Evolutionary conservation across 768 basidiomycete species (phyloP).

Genomic region (Daedaleopsis sinensis): DNA sequence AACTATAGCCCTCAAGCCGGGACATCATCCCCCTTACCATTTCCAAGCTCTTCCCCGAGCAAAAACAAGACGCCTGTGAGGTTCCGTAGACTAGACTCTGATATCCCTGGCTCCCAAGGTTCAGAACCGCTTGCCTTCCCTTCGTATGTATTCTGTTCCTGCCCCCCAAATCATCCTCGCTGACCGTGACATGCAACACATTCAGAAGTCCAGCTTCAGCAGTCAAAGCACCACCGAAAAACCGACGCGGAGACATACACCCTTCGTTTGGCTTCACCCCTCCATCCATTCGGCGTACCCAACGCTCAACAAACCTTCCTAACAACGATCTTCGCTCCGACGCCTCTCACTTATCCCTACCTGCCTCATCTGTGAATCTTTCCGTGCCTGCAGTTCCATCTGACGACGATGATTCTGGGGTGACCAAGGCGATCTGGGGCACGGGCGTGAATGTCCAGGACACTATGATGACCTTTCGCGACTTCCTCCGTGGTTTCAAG

Average conservation of each 20-base stretch:
- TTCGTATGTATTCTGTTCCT: slow-evolving; percentile 47
- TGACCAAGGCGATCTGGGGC: slow-evolving; percentile 95
- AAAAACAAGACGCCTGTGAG: slow-evolving; percentile 36
- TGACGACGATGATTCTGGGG: slow-evolving; percentile 66
- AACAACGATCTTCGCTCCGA: slow-evolving; percentile 60
- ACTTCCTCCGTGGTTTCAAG: slow-evolving; percentile 92
- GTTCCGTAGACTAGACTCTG: slow-evolving; percentile 21
- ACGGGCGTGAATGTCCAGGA: slow-evolving; percentile 92
- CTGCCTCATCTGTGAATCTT: slow-evolving; percentile 58
- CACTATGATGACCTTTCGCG: slow-evolving; percentile 88
- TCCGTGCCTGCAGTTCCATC: slow-evolving; percentile 64
- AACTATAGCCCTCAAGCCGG: slow-evolving; percentile 38
- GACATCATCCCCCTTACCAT: slow-evolving; percentile 65
- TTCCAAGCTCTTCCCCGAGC: slow-evolving; percentile 63
- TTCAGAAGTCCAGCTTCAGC: slow-evolving; percentile 52
- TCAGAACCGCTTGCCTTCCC: slow-evolving; percentile 76
- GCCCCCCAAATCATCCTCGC: background rate
- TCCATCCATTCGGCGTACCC: slow-evolving; percentile 41
- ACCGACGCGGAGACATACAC: slow-evolving; percentile 89
- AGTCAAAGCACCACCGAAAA: slow-evolving; percentile 56
- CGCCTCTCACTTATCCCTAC: slow-evolving; percentile 56
- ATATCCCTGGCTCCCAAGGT: slow-evolving; percentile 29
- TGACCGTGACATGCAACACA: background rate
- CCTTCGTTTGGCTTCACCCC: slow-evolving; percentile 71
- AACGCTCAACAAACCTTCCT: slow-evolving; percentile 36